These are phyloP conservation scores for Croton setiger DNA, from an alignment of 441 rosid genomes.

Conservation along the genomic window DNA sequence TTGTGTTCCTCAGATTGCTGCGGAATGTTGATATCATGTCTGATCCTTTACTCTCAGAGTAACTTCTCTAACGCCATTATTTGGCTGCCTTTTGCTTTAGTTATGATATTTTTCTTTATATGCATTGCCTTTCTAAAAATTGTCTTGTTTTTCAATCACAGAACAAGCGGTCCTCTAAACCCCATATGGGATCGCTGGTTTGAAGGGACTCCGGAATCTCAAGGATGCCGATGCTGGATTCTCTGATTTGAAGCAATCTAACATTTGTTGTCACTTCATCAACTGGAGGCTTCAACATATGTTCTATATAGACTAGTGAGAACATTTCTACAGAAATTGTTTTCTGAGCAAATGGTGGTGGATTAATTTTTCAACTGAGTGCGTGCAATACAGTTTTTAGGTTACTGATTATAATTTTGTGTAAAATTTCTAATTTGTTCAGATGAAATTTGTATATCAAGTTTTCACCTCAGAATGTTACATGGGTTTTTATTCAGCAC, in stretches of 20 bases:
- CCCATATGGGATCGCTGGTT: constrained; percentile 82
- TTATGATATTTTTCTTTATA: constrained; percentile 1
- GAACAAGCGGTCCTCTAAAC: constrained; percentile 65
- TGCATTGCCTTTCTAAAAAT: constrained; percentile 2
- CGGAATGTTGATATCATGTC: constrained; percentile 36
- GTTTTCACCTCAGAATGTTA: background rate
- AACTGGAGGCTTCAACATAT: constrained; percentile 19
- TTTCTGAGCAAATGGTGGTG: constrained; percentile 9
- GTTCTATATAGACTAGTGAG: constrained; percentile 4
- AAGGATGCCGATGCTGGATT: constrained; percentile 69
- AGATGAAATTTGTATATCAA: constrained; percentile 11
- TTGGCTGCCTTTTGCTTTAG: constrained; percentile 1
- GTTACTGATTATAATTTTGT: constrained; percentile 6
- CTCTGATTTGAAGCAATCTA: constrained; percentile 42
- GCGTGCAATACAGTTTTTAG: constrained; percentile 10
- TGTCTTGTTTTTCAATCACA: constrained; percentile 27
- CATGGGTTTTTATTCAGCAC: constrained; percentile 1
- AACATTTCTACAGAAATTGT: background rate
- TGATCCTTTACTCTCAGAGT: constrained; percentile 76
- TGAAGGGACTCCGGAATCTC: constrained; percentile 65
- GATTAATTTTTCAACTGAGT: constrained; percentile 8
- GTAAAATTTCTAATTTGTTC: background rate
- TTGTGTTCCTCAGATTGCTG: constrained; percentile 43
- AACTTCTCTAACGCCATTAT: constrained; percentile 24
- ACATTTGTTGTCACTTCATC: constrained; percentile 18